phyloP scores from a whole-genome alignment of 73 alveolate species.

The Stentor coeruleus region DNA sequence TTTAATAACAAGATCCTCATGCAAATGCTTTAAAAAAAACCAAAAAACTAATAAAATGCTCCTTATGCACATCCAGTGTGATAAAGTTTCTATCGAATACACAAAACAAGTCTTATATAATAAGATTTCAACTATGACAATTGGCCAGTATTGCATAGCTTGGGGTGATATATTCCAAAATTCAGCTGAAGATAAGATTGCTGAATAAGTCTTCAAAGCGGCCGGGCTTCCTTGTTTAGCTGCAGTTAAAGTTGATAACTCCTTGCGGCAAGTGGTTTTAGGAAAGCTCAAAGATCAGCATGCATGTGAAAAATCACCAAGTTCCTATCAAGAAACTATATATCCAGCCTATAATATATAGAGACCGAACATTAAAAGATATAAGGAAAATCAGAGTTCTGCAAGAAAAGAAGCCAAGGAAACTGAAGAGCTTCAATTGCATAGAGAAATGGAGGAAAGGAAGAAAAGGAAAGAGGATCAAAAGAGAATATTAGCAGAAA shows the following conservation, averaged over 20 bases:
- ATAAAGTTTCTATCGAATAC: no score
- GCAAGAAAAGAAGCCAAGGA: background rate
- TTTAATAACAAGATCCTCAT: no score
- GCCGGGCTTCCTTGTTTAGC: conserved; percentile 21
- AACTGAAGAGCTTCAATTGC: background rate
- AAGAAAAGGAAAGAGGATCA: background rate
- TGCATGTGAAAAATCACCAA: background rate
- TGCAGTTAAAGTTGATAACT: background rate
- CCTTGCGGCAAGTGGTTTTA: background rate
- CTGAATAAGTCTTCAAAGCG: background rate
- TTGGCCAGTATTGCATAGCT: no score
- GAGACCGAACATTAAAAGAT: background rate
- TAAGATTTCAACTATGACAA: no score
- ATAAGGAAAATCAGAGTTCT: background rate
- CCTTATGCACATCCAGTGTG: no score
- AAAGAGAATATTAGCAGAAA: background rate
- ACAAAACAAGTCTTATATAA: no score
- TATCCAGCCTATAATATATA: background rate
- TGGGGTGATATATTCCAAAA: no score
- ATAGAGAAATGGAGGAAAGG: background rate
- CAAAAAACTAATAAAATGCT: no score
- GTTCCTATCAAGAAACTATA: background rate
- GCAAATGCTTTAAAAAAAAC: no score
- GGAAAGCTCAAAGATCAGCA: background rate
- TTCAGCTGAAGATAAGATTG: background rate